phyloP scores from a whole-genome alignment of 176 grass and related monocot genomes.

The Oryza officinalis region DNA sequence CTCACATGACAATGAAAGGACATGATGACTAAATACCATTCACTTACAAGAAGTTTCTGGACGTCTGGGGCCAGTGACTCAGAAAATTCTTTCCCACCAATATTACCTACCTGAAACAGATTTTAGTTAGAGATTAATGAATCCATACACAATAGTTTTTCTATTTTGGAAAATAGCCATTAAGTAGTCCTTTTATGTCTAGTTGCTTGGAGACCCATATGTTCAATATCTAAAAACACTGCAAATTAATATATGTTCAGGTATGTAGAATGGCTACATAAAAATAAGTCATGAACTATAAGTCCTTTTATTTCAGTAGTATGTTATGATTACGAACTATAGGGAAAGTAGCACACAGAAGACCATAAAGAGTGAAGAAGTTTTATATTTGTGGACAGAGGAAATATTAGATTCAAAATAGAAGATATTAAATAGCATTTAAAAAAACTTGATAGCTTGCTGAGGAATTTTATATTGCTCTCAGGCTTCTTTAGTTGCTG shows the following conservation, averaged over 20 bases:
- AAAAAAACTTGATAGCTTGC: slow-evolving; percentile 20
- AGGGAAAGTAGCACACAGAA: too few relatives aligned
- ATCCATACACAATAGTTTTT: neutral
- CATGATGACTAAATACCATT: slow-evolving; percentile 1
- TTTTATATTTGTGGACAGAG: neutral
- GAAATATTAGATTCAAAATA: neutral
- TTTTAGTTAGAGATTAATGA: slow-evolving; percentile 31
- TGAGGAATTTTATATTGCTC: neutral
- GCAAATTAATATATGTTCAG: neutral
- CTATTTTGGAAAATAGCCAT: neutral
- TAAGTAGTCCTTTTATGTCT: neutral
- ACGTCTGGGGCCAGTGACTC: slow-evolving; percentile 98
- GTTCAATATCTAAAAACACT: neutral
- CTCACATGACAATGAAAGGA: slow-evolving; percentile 26
- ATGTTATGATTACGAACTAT: neutral
- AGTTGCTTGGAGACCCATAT: neutral
- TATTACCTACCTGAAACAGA: slow-evolving; percentile 96
- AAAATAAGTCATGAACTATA: neutral
- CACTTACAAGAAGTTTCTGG: slow-evolving; percentile 92
- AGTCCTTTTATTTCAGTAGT: neutral
- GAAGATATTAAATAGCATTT: slow-evolving; percentile 8
- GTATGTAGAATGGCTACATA: neutral
- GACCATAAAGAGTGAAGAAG: neutral
- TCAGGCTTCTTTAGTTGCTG: slow-evolving; percentile 23
- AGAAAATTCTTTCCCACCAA: slow-evolving; percentile 99